Conservation (phyloP, 139 green algal genomes). For the Volvox reticuliferus region DNA sequence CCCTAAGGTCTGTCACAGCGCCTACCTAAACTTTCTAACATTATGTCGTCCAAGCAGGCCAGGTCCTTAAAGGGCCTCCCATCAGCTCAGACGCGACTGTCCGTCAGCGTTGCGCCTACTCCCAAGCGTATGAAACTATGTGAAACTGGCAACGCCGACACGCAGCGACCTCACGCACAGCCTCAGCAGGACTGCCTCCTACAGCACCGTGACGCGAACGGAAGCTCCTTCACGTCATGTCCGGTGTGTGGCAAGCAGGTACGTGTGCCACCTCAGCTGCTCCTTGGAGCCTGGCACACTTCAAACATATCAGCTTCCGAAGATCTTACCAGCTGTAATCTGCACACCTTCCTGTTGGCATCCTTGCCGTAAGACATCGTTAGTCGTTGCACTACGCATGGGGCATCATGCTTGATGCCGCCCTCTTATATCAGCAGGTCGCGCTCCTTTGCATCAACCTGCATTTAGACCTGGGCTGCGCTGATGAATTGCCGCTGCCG, state of each 20-base stretch:
- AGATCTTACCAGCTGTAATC: no score
- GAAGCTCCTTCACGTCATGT: slow-evolving; percentile 10
- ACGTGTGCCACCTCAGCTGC: no score
- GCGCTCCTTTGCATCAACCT: slow-evolving; percentile 6
- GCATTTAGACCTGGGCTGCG: neutral
- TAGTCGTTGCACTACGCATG: no score
- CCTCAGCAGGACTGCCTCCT: neutral
- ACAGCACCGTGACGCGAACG: neutral
- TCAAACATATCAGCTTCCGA: no score
- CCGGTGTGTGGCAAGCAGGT: slow-evolving; percentile 13
- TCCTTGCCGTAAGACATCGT: no score
- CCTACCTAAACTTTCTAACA: neutral
- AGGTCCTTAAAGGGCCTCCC: neutral
- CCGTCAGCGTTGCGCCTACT: neutral
- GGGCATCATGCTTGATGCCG: no score
- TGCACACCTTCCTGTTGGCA: no score
- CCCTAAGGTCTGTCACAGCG: no score
- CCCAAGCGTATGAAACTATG: neutral
- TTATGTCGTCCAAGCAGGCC: neutral
- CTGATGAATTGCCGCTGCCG: neutral
- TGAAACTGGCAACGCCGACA: neutral
- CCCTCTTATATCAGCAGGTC: neutral
- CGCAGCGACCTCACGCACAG: neutral
- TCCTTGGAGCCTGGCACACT: no score
- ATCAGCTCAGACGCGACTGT: neutral